Conservation (phyloP, 257 asterid species). For the Osmanthus fragrans region DNA sequence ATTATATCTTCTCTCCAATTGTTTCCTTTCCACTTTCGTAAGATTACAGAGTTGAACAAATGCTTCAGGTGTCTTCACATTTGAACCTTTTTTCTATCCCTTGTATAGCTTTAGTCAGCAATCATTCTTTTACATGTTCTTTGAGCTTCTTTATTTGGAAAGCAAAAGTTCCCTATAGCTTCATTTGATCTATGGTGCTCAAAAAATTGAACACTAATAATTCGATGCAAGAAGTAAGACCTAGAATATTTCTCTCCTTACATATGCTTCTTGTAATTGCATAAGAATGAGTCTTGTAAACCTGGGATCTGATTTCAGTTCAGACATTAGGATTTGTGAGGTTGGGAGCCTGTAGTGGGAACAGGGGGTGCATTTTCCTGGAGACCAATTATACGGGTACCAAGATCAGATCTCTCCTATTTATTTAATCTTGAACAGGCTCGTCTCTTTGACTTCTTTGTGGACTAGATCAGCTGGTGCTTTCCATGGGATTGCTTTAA, state of each 20-base stretch:
- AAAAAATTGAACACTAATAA: not conserved
- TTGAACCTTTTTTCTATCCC: not conserved
- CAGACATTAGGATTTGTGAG: not conserved
- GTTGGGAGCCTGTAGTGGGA: not conserved
- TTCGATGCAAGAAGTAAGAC: not conserved
- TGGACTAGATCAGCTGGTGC: not conserved
- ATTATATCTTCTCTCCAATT: not conserved
- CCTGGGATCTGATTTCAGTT: not conserved
- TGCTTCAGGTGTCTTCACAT: not conserved
- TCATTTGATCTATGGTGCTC: not conserved
- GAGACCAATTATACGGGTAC: not conserved
- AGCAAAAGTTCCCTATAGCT: not conserved
- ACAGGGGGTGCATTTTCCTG: not conserved
- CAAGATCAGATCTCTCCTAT: not conserved
- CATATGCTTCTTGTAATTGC: not conserved
- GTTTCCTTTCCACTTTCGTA: not conserved
- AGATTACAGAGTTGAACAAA: not conserved
- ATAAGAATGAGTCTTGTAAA: not conserved
- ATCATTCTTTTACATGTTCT: not conserved
- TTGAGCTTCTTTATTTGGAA: not conserved
- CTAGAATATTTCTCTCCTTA: not conserved
- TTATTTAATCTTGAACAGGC: not conserved
- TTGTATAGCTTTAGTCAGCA: not conserved
- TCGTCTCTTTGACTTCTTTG: not conserved
- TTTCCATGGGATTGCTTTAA: not conserved